Evolutionary conservation across 2,329 filamentous ascomycete genomes (phyloP).

Genomic region (Ascochyta pisi): DNA sequence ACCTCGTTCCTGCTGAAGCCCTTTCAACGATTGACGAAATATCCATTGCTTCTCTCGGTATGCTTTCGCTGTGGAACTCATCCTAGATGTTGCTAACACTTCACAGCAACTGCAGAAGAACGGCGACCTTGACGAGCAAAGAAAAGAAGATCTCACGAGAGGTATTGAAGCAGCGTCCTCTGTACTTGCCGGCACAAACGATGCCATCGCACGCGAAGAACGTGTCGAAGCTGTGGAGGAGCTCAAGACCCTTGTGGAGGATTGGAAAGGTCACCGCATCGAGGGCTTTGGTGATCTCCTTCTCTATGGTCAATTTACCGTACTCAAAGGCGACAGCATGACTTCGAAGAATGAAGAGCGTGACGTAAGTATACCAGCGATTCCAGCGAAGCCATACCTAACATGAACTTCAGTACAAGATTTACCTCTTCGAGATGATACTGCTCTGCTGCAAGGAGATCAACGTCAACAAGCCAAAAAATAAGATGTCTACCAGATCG

Average conservation of each 20-base stretch:
- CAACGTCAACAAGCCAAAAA: slow-evolving; percentile 80
- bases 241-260: slow-evolving; percentile 81
- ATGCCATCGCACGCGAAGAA: slow-evolving; percentile 87
- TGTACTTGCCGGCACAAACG: slow-evolving; percentile 84
- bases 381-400: background rate
- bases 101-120: slow-evolving; percentile 83
- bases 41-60: slow-evolving; percentile 87
- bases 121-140: slow-evolving; percentile 72
- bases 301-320: slow-evolving; percentile 87
- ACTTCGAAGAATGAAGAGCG: slow-evolving; percentile 83
- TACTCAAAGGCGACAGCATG: slow-evolving; percentile 80
- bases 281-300: slow-evolving; percentile 91
- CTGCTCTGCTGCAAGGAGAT: slow-evolving; percentile 96
- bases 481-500: slow-evolving; percentile 72
- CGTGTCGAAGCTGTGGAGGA: slow-evolving; percentile 84
- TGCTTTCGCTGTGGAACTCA: slow-evolving; percentile 23
- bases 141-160: slow-evolving; percentile 73
- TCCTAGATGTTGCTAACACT: slow-evolving; percentile 8
- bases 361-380: slow-evolving; percentile 66
- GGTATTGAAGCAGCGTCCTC: slow-evolving; percentile 84
- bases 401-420: slow-evolving; percentile 75
- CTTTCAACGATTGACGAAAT: slow-evolving; percentile 94
- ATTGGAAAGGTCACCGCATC: slow-evolving; percentile 94
- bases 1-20: slow-evolving; percentile 95
- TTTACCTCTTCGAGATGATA: slow-evolving; percentile 96